These are phyloP conservation scores for Syncephalastrum racemosum DNA, from an alignment of 371 early-diverging fungal genomes.

Conservation along the genomic window DNA sequence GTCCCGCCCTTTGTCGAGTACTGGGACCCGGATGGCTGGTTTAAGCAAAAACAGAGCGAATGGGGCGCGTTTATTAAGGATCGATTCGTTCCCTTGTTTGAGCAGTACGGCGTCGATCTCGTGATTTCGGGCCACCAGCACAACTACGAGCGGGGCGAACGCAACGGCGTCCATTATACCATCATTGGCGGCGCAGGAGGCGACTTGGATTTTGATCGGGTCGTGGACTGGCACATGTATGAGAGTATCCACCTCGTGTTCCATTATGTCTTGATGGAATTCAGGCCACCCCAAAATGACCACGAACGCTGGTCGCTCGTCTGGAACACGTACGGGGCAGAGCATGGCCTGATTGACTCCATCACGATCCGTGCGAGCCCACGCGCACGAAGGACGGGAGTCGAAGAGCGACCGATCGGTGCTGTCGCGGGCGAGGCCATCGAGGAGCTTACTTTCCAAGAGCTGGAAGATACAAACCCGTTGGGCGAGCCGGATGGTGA, in stretches of 20 bases:
- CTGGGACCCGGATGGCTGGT: slow-evolving; percentile 78
- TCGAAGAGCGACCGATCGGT: slow-evolving; percentile 12
- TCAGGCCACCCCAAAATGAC: slow-evolving; percentile 24
- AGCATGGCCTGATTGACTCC: slow-evolving; percentile 31
- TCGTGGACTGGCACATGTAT: slow-evolving; percentile 70
- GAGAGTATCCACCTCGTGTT: slow-evolving; percentile 47
- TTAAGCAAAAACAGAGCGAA: slow-evolving; percentile 58
- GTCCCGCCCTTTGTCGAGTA: slow-evolving; percentile 82
- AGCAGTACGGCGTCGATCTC: slow-evolving; percentile 64
- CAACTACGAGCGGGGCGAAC: slow-evolving; percentile 70
- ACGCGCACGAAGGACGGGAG: neutral
- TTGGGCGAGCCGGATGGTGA: slow-evolving; percentile 2
- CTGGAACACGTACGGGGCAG: slow-evolving; percentile 40
- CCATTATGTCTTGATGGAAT: slow-evolving; percentile 61
- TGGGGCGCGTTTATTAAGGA: slow-evolving; percentile 75
- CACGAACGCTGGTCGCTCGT: slow-evolving; percentile 27
- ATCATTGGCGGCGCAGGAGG: slow-evolving; percentile 85
- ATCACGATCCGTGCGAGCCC: slow-evolving; percentile 16
- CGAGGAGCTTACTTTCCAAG: slow-evolving; percentile 19
- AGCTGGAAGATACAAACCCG: slow-evolving; percentile 15
- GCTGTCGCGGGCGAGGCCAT: slow-evolving; percentile 18
- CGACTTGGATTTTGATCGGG: slow-evolving; percentile 63
- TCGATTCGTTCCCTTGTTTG: slow-evolving; percentile 69
- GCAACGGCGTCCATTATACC: slow-evolving; percentile 53
- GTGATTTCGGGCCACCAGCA: slow-evolving; percentile 85